Base-by-base conservation (phyloP, 805 yeast genomes). In the Metschnikowia kofuensis region DNA sequence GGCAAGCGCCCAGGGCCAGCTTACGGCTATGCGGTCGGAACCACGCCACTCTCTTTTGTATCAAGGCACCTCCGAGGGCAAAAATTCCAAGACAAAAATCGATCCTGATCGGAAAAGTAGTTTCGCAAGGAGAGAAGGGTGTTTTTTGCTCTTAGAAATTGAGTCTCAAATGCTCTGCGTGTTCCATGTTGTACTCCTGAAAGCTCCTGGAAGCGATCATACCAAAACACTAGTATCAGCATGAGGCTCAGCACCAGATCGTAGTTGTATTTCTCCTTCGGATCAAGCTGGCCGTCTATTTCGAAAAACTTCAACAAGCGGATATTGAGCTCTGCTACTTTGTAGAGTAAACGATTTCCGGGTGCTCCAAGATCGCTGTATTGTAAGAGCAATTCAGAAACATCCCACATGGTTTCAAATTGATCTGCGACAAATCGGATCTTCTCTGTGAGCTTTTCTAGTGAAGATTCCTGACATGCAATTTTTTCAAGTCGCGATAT, bases 321-420 rank as follows among this genome's bases (percentile, higher is more conserved):
- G 21, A 44, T 40, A 14, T 38, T 38, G 38, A 44, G 38, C 34
- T 44, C 47, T 10, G 37, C 32, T 13, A 32, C 28, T 38, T 44
- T 44, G 27, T 44, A 44, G 13, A 44, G 42, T 13, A 44, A 9
- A 7, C 41, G 42, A 14, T 31, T 38, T 7, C 47, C 47, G 6
- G 47, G 47, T 7, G 34, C 31, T 6, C 7, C 38, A 8, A 44
- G 12, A 8, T 28, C 11, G 5, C 9, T 21, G 15, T 44, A 44
- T 10, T 38, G 42, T 11, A 7, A 14, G 34, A 44, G 32, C 14
- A 38, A 32, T 10, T 38, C 42, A 6, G 42, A 10, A 6, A 27
- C 11, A 7, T 32, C 15, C 28, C 38, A 12, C 47, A 44, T 44
- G 6, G 35, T 11, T 11, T 13, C 14, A 26, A 44, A 44, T 14